Evolutionary conservation across 768 basidiomycete genomes (phyloP).

Genomic region (Hygrophorus pudorinus): DNA sequence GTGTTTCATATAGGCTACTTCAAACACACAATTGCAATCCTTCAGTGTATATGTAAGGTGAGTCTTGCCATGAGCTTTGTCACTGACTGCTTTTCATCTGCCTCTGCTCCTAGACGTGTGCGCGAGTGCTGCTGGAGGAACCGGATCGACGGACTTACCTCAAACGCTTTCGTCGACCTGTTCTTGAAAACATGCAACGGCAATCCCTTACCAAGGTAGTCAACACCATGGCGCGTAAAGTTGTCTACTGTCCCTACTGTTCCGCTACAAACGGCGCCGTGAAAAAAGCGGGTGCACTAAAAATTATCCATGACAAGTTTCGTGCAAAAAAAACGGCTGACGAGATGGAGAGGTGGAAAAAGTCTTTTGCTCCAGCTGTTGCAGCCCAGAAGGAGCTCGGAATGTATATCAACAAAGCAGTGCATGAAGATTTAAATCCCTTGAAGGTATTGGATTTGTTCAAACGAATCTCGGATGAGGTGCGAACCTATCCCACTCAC

Average conservation of each 20-base stretch:
- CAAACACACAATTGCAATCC: slow-evolving; percentile 85
- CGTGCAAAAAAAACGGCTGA: slow-evolving; percentile 87
- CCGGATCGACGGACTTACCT: slow-evolving; percentile 76
- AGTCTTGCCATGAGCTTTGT: slow-evolving; percentile 9
- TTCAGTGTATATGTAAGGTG: slow-evolving; percentile 97
- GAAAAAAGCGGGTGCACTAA: slow-evolving; percentile 90
- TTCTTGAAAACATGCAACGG: slow-evolving; percentile 88
- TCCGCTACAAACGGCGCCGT: slow-evolving; percentile 89
- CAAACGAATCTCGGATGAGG: slow-evolving; percentile 86
- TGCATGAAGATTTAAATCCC: slow-evolving; percentile 90
- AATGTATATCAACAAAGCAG: slow-evolving; percentile 76
- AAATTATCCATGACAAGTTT: slow-evolving; percentile 97
- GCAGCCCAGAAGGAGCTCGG: slow-evolving; percentile 82
- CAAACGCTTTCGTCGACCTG: slow-evolving; percentile 81
- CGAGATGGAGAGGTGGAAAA: slow-evolving; percentile 82
- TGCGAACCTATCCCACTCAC: slow-evolving; percentile 15
- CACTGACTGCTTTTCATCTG: slow-evolving; percentile 2
- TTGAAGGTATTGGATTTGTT: slow-evolving; percentile 90
- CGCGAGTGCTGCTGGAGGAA: slow-evolving; percentile 83
- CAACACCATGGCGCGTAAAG: slow-evolving; percentile 80
- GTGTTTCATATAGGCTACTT: slow-evolving; percentile 99
- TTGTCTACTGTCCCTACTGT: slow-evolving; percentile 88
- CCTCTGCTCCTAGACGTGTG: slow-evolving; percentile 55
- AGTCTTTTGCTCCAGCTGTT: slow-evolving; percentile 70
- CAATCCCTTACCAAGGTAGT: slow-evolving; percentile 77